A percentile compares a stretch with the other conserved stretches of the same genome.
These are phyloP conservation scores for Coniochaeta sp. DNA, from an alignment of 2,329 filamentous ascomycete genomes.

Conservation along the genomic window DNA sequence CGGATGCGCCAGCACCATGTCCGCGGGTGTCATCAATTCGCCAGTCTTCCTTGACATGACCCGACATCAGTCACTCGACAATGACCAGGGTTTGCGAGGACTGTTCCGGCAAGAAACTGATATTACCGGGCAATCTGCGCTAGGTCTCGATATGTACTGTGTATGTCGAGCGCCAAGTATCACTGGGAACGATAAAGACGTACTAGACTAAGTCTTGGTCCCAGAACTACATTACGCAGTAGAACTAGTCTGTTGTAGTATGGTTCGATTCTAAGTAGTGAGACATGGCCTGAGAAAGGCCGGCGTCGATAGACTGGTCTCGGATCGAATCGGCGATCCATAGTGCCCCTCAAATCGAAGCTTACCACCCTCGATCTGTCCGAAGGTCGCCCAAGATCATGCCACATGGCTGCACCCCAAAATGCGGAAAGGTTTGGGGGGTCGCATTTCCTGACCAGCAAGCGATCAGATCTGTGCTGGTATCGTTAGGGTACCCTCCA, in stretches of 20 bases:
- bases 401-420: conserved; percentile 1
- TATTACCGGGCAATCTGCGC: neutral
- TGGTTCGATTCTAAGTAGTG: too few species aligned
- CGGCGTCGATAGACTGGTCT: neutral
- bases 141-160: too few species aligned
- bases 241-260: too few species aligned
- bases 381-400: neutral
- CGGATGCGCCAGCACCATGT: neutral
- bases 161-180: too few species aligned
- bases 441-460: neutral
- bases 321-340: conserved; percentile 1
- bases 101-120: neutral
- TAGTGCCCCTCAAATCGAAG: neutral
- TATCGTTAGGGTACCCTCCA: neutral
- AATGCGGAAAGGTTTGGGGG: neutral
- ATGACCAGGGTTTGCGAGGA: neutral
- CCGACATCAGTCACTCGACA: too few species aligned
- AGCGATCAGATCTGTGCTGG: neutral
- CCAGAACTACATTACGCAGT: too few species aligned
- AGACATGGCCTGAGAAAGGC: neutral
- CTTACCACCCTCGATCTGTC: neutral
- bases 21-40: neutral
- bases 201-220: too few species aligned
- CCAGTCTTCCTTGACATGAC: neutral
- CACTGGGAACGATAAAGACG: too few species aligned